Conservation (phyloP, 345 rosid genomes). For the Eucalyptus polyanthemos region DNA sequence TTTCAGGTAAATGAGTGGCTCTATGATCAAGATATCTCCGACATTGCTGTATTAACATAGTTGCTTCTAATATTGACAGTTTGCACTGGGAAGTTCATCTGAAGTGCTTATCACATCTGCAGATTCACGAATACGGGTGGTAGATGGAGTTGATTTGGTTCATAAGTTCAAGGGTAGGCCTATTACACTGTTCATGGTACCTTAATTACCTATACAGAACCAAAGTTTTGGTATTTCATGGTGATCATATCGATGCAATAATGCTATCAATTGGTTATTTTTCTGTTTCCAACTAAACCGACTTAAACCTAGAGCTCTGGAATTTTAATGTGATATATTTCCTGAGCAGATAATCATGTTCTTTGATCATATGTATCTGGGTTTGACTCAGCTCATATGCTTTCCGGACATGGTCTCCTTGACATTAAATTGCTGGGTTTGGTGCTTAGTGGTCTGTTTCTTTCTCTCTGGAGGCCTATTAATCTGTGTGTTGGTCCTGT, state of each 20-base stretch:
- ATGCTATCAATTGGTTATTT: background rate
- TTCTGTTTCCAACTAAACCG: background rate
- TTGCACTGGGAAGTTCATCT: slow-evolving; percentile 85
- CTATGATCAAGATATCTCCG: background rate
- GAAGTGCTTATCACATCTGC: slow-evolving; percentile 94
- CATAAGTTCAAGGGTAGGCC: slow-evolving; percentile 84
- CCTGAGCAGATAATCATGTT: background rate
- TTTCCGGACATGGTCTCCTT: background rate
- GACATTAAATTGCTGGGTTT: background rate
- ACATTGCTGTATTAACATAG: background rate
- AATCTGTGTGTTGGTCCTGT: slow-evolving; percentile 1
- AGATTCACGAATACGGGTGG: slow-evolving; percentile 83
- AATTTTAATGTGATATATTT: background rate
- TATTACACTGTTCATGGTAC: background rate
- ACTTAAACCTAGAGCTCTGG: background rate
- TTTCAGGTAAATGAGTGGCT: slow-evolving; percentile 57
- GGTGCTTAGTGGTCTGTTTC: background rate
- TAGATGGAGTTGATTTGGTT: slow-evolving; percentile 68
- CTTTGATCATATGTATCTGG: background rate
- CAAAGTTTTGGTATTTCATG: background rate
- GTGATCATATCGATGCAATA: background rate
- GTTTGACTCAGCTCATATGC: background rate
- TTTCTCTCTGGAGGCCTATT: background rate
- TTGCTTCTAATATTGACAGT: slow-evolving; percentile 24
- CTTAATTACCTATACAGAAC: background rate